Percentiles rank a stretch among this genome's conserved stretches.
Evolutionary conservation across 75 land plant species (phyloP).

Genomic region (Ceratopteris richardii): DNA sequence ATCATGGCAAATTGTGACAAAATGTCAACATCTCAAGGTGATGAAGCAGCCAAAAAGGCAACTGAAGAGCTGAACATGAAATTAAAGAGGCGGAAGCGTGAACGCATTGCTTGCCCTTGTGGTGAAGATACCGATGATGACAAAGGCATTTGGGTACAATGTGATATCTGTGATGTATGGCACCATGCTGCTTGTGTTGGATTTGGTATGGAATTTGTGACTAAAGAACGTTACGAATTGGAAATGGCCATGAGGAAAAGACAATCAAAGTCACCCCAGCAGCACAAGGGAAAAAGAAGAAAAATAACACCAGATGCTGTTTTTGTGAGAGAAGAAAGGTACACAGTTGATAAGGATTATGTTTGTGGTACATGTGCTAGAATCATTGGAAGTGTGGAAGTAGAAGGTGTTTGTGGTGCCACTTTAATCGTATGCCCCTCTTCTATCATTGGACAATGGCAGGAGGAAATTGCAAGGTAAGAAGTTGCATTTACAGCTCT

Average conservation of each 20-base stretch:
- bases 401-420: slow-evolving; percentile 55
- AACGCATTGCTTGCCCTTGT: slow-evolving; percentile 89
- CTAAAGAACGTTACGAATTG: not conserved
- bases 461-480: slow-evolving; percentile 84
- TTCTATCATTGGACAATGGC: slow-evolving; percentile 89
- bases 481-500: too few relatives aligned
- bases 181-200: slow-evolving; percentile 98
- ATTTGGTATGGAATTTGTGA: slow-evolving; percentile 30
- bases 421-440: slow-evolving; percentile 93
- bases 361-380: slow-evolving; percentile 66
- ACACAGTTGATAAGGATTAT: slow-evolving; percentile 25
- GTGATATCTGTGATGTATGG: slow-evolving; percentile 98
- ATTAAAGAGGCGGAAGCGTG: slow-evolving; percentile 44
- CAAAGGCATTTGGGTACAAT: slow-evolving; percentile 87
- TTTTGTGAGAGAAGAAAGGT: slow-evolving; percentile 8
- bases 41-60: slow-evolving; percentile 4
- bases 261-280: slow-evolving; percentile 8
- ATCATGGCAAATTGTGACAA: slow-evolving; percentile 60
- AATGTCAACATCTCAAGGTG: slow-evolving; percentile 14
- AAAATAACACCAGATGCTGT: slow-evolving; percentile 5
- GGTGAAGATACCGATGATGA: slow-evolving; percentile 62
- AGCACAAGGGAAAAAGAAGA: not conserved
- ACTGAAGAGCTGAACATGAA: slow-evolving; percentile 5
- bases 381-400: slow-evolving; percentile 59
- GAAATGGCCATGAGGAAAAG: not conserved